These are phyloP conservation scores for Ciborinia camelliae DNA, from an alignment of 2,329 filamentous ascomycete species.

Conservation along the genomic window DNA sequence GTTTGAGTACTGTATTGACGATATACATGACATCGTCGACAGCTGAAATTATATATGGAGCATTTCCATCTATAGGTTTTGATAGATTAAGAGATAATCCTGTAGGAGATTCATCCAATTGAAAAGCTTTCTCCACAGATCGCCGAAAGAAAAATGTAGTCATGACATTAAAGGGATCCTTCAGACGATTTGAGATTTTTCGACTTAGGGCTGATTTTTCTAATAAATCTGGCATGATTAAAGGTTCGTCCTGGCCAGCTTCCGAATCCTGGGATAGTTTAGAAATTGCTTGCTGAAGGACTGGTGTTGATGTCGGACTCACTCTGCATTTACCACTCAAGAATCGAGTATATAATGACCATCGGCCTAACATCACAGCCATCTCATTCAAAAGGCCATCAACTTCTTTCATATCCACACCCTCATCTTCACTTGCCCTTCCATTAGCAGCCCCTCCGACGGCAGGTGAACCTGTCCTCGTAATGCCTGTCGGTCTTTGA, in stretches of 20 bases:
- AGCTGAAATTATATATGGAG: slow-evolving; percentile 89
- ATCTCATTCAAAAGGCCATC: slow-evolving; percentile 85
- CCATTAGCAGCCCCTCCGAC: slow-evolving; percentile 50
- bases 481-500: slow-evolving; percentile 60
- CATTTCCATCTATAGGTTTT: slow-evolving; percentile 68
- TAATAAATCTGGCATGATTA: slow-evolving; percentile 71
- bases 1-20: slow-evolving; percentile 84
- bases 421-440: slow-evolving; percentile 78
- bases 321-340: slow-evolving; percentile 82
- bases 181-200: slow-evolving; percentile 73
- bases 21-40: slow-evolving; percentile 99
- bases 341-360: slow-evolving; percentile 90
- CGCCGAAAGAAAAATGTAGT: slow-evolving; percentile 95
- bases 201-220: slow-evolving; percentile 73
- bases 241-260: slow-evolving; percentile 50
- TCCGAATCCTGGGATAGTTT: slow-evolving; percentile 47
- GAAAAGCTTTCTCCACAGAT: slow-evolving; percentile 96
- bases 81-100: slow-evolving; percentile 75
- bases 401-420: slow-evolving; percentile 94
- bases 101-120: slow-evolving; percentile 82
- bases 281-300: slow-evolving; percentile 34
- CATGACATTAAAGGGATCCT: slow-evolving; percentile 83
- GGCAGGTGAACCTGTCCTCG: slow-evolving; percentile 74
- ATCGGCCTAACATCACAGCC: slow-evolving; percentile 85
- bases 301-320: slow-evolving; percentile 38